phyloP scores from a whole-genome alignment of 73 alveolate genomes.

The Uronychia binucleata region DNA sequence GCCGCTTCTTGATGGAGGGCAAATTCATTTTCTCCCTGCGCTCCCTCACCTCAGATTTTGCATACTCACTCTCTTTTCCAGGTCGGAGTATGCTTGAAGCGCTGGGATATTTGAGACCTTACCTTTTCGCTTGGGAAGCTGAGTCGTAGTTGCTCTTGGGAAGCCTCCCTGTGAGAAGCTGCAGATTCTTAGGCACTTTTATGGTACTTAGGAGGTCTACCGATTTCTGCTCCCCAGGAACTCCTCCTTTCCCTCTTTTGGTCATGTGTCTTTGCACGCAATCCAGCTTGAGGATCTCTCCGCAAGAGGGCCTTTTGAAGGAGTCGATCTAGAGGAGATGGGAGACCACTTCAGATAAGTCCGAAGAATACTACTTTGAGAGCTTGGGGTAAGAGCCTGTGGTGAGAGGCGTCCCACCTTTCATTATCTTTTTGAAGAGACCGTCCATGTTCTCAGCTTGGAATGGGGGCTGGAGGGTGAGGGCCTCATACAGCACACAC shows the following conservation, averaged over 20 bases:
- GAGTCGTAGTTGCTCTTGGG: slow-evolving; percentile 90
- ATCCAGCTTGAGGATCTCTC: slow-evolving; percentile 53
- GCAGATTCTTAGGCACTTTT: slow-evolving; percentile 86
- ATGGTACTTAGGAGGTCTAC: slow-evolving; percentile 71
- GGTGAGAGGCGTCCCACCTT: neutral
- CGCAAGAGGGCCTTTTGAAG: slow-evolving; percentile 71
- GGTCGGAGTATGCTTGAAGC: neutral
- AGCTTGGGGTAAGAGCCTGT: slow-evolving; percentile 49
- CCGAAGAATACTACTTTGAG: slow-evolving; percentile 62
- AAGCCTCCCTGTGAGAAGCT: slow-evolving; percentile 83
- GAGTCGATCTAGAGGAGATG: slow-evolving; percentile 63
- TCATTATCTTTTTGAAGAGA: slow-evolving; percentile 65
- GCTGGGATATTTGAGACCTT: neutral
- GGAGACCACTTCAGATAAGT: slow-evolving; percentile 54
- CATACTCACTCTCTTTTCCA: neutral
- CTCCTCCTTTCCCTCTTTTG: neutral
- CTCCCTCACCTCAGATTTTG: neutral
- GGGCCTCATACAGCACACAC: slow-evolving; percentile 87
- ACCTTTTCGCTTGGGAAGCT: neutral
- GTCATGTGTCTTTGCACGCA: neutral
- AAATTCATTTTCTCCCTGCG: neutral
- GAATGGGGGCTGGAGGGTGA: slow-evolving; percentile 74
- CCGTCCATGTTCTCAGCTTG: slow-evolving; percentile 78
- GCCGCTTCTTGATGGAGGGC: neutral
- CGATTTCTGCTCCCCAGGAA: no score